A percentile compares a stretch with the other conserved stretches of the same genome.
Conservation (phyloP, 805 yeast genomes). For the Lipomyces sp. region DNA sequence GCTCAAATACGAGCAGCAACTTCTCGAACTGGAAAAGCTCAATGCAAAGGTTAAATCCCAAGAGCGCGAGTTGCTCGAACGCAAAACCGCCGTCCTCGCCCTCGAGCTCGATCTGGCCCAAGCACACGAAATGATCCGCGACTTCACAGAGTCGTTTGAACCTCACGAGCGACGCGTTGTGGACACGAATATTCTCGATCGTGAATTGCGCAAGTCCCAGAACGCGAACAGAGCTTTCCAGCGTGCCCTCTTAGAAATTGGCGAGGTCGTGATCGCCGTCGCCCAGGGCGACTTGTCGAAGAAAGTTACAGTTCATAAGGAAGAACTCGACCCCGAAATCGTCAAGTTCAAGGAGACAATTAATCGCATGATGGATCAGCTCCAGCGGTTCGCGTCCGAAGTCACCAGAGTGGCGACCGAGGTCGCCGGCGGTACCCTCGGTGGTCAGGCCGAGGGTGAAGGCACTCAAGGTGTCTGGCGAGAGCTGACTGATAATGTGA, state of each 20-base stretch:
- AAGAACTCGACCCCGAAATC: constrained; percentile 78
- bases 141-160: constrained; percentile 32
- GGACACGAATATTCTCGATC: constrained; percentile 26
- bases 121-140: constrained; percentile 31
- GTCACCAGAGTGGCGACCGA: constrained; percentile 87
- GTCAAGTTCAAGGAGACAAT: constrained; percentile 78
- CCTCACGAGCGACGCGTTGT: constrained; percentile 34
- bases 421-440: constrained; percentile 86
- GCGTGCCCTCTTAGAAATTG: constrained; percentile 72
- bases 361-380: constrained; percentile 87
- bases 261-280: constrained; percentile 84
- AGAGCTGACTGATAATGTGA: constrained; percentile 82
- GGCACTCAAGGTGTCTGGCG: constrained; percentile 92
- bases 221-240: constrained; percentile 68
- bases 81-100: constrained; percentile 27
- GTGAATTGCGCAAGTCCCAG: constrained; percentile 50
- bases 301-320: constrained; percentile 73
- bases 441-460: constrained; percentile 84
- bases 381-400: constrained; percentile 78
- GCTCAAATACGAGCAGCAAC: constrained; percentile 23
- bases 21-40: constrained; percentile 28
- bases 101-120: constrained; percentile 36
- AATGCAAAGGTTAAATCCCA: constrained; percentile 32
- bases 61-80: constrained; percentile 28
- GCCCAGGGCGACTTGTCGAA: constrained; percentile 87